Conservation (phyloP, 495 filamentous ascomycete species). For the Bacidia gigantensis region DNA sequence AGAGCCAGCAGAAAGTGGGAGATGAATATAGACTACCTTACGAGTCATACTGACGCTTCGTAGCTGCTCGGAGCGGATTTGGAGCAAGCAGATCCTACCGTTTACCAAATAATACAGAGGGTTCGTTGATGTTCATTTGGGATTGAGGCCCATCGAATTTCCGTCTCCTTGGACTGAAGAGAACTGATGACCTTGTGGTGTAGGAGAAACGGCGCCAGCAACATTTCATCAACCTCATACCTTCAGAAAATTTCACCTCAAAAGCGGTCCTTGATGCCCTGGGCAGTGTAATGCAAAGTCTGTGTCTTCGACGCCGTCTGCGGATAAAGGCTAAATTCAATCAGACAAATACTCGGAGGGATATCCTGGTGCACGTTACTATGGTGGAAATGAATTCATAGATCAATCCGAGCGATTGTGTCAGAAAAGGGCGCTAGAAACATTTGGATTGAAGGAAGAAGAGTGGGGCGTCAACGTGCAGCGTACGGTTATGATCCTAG, state of each 20-base stretch:
- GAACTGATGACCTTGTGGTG: slow-evolving; percentile 8
- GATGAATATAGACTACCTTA: slow-evolving; percentile 8
- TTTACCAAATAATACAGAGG: slow-evolving; percentile 81
- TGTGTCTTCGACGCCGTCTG: too few species aligned
- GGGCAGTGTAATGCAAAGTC: slow-evolving; percentile 97
- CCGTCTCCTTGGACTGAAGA: too few species aligned
- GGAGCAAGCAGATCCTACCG: slow-evolving; percentile 70
- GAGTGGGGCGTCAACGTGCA: slow-evolving; percentile 99
- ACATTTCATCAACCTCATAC: slow-evolving; percentile 96
- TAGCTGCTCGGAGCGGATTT: slow-evolving; percentile 71
- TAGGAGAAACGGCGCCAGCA: slow-evolving; percentile 93
- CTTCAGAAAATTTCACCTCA: slow-evolving; percentile 97
- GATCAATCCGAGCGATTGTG: slow-evolving; percentile 82
- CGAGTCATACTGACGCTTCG: slow-evolving; percentile 11
- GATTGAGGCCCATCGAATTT: neutral
- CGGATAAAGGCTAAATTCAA: slow-evolving; percentile 8
- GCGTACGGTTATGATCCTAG: slow-evolving; percentile 39
- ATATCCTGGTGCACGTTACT: slow-evolving; percentile 92
- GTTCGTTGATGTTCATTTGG: slow-evolving; percentile 31
- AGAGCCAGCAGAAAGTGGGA: slow-evolving; percentile 51
- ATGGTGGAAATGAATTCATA: slow-evolving; percentile 93
- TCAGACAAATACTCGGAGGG: slow-evolving; percentile 98
- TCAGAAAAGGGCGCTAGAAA: slow-evolving; percentile 73
- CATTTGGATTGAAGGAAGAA: slow-evolving; percentile 66
- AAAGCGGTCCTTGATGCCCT: slow-evolving; percentile 92